phyloP scores from a whole-genome alignment of 106 monocot species.

The Dioscorea dumetorum region DNA sequence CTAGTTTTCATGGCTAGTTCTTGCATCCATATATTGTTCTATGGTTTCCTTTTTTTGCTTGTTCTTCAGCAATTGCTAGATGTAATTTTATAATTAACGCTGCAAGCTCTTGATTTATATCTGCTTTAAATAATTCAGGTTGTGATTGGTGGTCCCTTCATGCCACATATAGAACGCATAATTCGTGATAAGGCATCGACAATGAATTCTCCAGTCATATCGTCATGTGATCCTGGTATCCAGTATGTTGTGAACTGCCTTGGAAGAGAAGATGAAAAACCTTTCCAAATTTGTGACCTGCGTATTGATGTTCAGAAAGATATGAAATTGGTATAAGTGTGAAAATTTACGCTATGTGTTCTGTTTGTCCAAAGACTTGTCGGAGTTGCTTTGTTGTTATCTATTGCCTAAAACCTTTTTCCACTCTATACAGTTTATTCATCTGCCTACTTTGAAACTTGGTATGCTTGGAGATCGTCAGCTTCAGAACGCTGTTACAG shows the following conservation, averaged over 20 bases:
- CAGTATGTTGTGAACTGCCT: constrained; percentile 33
- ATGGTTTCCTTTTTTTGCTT: no score
- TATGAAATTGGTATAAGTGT: constrained; percentile 37
- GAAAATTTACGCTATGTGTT: no score
- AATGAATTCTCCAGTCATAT: constrained; percentile 54
- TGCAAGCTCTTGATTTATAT: not conserved
- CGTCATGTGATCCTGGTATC: constrained; percentile 64
- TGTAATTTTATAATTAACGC: no score
- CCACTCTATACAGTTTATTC: constrained; percentile 35
- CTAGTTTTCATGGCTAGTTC: no score
- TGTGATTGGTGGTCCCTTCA: constrained; percentile 86
- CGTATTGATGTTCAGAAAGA: constrained; percentile 29
- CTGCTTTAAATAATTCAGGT: constrained; percentile 32
- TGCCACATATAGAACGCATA: constrained; percentile 58
- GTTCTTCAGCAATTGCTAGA: no score
- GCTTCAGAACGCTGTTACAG: constrained; percentile 81
- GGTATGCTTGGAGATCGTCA: constrained; percentile 87
- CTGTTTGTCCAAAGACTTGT: no score
- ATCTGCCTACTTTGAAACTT: constrained; percentile 58
- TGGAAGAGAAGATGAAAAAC: constrained; percentile 34
- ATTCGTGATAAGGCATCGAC: constrained; percentile 54
- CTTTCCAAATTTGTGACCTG: constrained; percentile 72
- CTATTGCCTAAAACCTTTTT: not conserved
- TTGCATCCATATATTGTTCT: no score
- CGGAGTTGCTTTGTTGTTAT: no score